Evolutionary conservation across 441 rosid species (phyloP).

Genomic region (Eutrema salsugineum): DNA sequence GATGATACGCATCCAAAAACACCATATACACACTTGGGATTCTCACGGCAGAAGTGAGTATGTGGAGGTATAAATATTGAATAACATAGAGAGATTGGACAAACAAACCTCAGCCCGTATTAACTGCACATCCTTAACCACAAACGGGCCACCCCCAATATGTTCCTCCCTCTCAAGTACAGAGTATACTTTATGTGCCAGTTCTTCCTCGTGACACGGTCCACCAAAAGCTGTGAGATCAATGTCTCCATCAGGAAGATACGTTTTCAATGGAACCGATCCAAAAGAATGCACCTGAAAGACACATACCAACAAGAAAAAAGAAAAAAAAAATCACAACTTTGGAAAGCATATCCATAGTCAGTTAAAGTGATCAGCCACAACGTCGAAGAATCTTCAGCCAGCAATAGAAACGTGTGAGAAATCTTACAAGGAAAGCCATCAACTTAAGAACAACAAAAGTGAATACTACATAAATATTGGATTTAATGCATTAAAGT

Average conservation of each 20-base stretch:
- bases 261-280: slow-evolving; percentile 88
- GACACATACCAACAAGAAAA: background rate
- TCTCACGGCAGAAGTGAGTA: background rate
- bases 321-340: background rate
- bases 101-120: slow-evolving; percentile 83
- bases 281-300: slow-evolving; percentile 83
- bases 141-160: slow-evolving; percentile 48
- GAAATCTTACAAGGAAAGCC: background rate
- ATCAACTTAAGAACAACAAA: background rate
- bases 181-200: slow-evolving; percentile 58
- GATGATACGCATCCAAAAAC: slow-evolving; percentile 9
- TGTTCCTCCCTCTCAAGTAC: slow-evolving; percentile 78
- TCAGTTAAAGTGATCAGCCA: background rate
- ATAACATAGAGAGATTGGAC: slow-evolving; percentile 13
- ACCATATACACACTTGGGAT: background rate
- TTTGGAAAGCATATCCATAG: background rate
- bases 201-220: slow-evolving; percentile 53
- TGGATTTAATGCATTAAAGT: background rate
- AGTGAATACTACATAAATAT: background rate
- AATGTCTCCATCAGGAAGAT: slow-evolving; percentile 98
- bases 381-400: background rate
- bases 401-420: background rate
- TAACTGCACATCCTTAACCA: slow-evolving; percentile 81
- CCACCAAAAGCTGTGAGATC: slow-evolving; percentile 84
- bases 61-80: background rate